Conservation (phyloP, 2,329 filamentous ascomycete genomes). For the Penicillium oxalicum region DNA sequence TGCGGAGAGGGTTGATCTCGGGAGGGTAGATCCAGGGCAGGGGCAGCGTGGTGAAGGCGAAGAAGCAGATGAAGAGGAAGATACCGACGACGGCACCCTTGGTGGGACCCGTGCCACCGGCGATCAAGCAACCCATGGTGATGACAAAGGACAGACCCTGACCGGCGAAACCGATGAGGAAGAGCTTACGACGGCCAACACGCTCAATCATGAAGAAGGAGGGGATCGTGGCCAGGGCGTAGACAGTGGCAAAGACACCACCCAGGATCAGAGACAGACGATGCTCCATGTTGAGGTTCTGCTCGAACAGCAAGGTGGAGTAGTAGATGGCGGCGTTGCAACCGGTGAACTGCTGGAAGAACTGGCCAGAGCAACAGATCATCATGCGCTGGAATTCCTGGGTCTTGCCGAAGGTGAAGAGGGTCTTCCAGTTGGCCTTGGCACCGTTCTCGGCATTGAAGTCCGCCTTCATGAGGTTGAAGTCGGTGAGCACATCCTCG, state of each 20-base stretch:
- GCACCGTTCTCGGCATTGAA: slow-evolving; percentile 34
- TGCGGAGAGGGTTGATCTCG: slow-evolving; percentile 49
- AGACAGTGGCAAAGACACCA: slow-evolving; percentile 24
- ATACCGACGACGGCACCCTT: slow-evolving; percentile 49
- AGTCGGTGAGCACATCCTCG: slow-evolving; percentile 21
- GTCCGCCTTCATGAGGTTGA: slow-evolving; percentile 42
- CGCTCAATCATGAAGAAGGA: slow-evolving; percentile 30
- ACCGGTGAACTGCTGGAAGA: slow-evolving; percentile 42
- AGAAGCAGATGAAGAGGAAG: slow-evolving; percentile 62
- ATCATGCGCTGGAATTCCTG: slow-evolving; percentile 27
- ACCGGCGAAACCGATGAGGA: slow-evolving; percentile 27
- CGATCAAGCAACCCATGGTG: slow-evolving; percentile 29
- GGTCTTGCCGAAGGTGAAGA: slow-evolving; percentile 26
- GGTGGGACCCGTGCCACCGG: slow-evolving; percentile 14
- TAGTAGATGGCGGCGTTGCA: slow-evolving; percentile 44
- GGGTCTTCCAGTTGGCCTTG: slow-evolving; percentile 18
- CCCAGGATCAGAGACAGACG: slow-evolving; percentile 20
- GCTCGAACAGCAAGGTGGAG: slow-evolving; percentile 39
- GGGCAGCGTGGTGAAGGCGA: slow-evolving; percentile 58
- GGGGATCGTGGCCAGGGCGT: slow-evolving; percentile 23
- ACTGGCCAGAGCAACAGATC: slow-evolving; percentile 25
- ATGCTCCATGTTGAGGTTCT: slow-evolving; percentile 26
- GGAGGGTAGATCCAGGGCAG: slow-evolving; percentile 51
- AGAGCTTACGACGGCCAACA: slow-evolving; percentile 38
- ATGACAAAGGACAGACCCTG: slow-evolving; percentile 31